phyloP scores from a whole-genome alignment of 305 asterid species.

The Fraxinus baroniana region DNA sequence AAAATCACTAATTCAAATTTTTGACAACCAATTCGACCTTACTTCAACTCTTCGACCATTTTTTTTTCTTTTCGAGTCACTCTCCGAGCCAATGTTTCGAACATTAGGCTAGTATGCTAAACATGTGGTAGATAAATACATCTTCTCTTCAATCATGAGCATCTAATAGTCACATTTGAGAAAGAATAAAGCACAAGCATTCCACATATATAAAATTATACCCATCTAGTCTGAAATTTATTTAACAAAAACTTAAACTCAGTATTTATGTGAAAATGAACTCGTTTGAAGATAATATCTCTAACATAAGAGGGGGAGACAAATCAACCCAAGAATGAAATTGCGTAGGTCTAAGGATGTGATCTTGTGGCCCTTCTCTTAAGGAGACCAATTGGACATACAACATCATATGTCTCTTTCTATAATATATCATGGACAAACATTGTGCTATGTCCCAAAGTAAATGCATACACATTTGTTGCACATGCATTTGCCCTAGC shows the following conservation, averaged over 20 bases:
- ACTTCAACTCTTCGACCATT: background rate
- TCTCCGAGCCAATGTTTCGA: background rate
- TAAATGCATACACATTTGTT: slow-evolving; percentile 28
- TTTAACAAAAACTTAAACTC: background rate
- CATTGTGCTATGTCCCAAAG: slow-evolving; percentile 53
- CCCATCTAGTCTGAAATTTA: background rate
- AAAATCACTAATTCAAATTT: no score
- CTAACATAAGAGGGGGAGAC: background rate
- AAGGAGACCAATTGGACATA: slow-evolving; percentile 44
- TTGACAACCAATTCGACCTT: background rate
- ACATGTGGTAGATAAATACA: background rate
- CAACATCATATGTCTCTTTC: slow-evolving; percentile 41
- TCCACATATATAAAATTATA: background rate
- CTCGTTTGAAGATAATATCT: background rate
- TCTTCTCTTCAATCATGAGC: background rate
- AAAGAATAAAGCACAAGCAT: background rate
- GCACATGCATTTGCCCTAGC: slow-evolving; percentile 41
- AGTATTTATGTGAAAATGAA: background rate
- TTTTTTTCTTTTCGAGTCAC: background rate
- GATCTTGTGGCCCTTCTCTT: slow-evolving; percentile 6
- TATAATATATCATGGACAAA: slow-evolving; percentile 31
- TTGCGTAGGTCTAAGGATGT: slow-evolving; percentile 3
- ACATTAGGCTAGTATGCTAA: background rate
- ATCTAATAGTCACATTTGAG: background rate
- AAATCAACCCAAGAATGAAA: background rate